Base-by-base conservation (phyloP, 352 stramenopile species). In the Phytopythium chamaehyphon region DNA sequence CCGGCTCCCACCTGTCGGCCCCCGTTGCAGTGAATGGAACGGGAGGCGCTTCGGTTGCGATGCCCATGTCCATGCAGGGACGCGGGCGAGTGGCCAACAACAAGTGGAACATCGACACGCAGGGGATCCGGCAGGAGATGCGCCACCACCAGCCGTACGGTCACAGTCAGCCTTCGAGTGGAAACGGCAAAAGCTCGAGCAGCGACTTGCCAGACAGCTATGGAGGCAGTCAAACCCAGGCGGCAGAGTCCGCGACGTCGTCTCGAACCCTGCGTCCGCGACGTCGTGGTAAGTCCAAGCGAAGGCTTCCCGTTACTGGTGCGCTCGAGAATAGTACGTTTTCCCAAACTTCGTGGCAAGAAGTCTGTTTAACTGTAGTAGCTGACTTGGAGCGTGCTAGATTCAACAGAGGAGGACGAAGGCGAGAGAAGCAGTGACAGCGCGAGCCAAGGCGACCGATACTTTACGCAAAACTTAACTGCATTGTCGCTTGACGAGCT, bases 71-170 rank as follows among this genome's bases (percentile, higher is more conserved):
- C 0, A 70, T 35, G 40, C 39, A 52, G 10, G 56, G 57, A 1
- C 62, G 79, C 50, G 73, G 73, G 0, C 57, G 64, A 15, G 78
- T 83, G 24, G 73, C 52, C 21, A 85, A 74, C 43, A 69, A 62
- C 57, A 90, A 90, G 59, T 90, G 80, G 80, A 64, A 83, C 36
- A 80, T 90, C 55, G 68, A 90, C 51, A 88, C 80, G 19, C 55
- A 70, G 11, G 73, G 66, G 37, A 76, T 90, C 36, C 61, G 66
- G 39, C 76, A 83, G 9, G 68, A 90, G 55, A 65, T 69, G 19
- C 59, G 60, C 9, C 26, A 66, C 9, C 69, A 64, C 21, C 54
- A 60, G 47, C 62, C 58, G 1, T 71, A 69, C 28, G 28, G 28
- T 50, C 62, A 66, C 14, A 55, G 54, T 8, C 63, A 73, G n/a